Evolutionary conservation across 495 filamentous ascomycete genomes (phyloP), one percentile per base, ranked within the genome.

Genomic region (Hypoxylon rickii): DNA sequence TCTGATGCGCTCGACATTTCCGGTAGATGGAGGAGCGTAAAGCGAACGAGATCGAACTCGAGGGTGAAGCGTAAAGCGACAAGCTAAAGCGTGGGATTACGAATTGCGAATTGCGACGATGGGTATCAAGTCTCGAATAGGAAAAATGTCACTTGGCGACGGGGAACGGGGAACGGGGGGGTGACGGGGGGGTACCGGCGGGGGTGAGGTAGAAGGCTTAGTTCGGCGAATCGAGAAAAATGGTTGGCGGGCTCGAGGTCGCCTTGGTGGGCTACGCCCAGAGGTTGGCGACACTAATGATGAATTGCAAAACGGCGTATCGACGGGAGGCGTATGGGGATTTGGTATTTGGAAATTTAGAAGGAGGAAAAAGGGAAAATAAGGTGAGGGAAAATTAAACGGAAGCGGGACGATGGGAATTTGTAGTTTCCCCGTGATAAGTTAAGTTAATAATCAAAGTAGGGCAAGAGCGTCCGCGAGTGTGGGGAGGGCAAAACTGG

Each of bases 261-360:
- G 62, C 58, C 66, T 58, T 56, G 65, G 60, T 64, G 66, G 66
- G 66, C 66, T 61, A 54, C 51, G 66, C 66, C 66, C 66, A 64
- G 50, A 56, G 51, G 47, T 50, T 66, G 56, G 47, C 63, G 54
- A 64, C 61, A 55, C 52, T 47, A 36, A 57, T 33, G 51, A 42
- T 44, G 51, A 38, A 60, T 58, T 59, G 60, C 66, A 66, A 65
- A 64, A 64, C 63, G 51, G 60, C 56, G 51, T 53, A 3, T 59
- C 42, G 46, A 51, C 34, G 52, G 46, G 44, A 15, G 32, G n/a
- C 45, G 31, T 13, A 49, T 15, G 20, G 2, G 12, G 24, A 6
- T n/a, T 17, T 2, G 5, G 13, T 38, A 17, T 38, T 33, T 51
- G 48, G 49, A 56, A 53, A 51, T 53, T 21, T 12, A 34, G 44